Evolutionary conservation across 148 eudicot genomes (phyloP), one percentile per base, ranked within the genome.

Genomic region (Rhododendron kiyosumense): DNA sequence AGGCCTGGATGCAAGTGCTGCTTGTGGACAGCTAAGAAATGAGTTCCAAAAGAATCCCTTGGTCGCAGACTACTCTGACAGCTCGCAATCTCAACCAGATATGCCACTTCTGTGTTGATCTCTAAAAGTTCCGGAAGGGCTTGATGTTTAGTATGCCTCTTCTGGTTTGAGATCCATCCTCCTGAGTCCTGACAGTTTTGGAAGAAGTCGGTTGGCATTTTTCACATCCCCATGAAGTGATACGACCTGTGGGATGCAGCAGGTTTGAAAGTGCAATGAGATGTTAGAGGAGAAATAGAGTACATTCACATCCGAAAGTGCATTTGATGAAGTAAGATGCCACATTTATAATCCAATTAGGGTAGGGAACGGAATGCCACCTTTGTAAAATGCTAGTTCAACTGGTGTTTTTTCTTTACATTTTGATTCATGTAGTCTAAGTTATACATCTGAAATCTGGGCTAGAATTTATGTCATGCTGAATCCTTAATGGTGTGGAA

Each of bases 1-100:
- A 78, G 99, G 99, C 57, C 93, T 95, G 26, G 99, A 97, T 88
- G 99, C 98, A 38, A 91, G 96, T 87, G 99, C 99, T 84, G 99
- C 99, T 81, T 97, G 99, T 88, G 99, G 99, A 59, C 99, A 97
- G 83, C 93, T 97, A 81, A 86, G 98, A 85, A 97, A 97, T 77
- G 93, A 95, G 82, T 94, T 94, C 89, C 99, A 97, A 83, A 97
- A 94, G 89, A 89, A 85, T 49, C 99, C 99, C 28, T 91, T 97
- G 89, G 88, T 91, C 38, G 82, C 46, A 7, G 90, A 83, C 45
- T 88, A 83, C 49, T 26, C 86, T 24, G 89, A 87, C 14, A 86
- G 84, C 73, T 81, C 87, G 83, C 79, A 87, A 86, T 20, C 92
- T n/a, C 59, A 90, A 85, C 85, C 85, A 15, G 88, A 87, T 59